Conservation (phyloP, 1,284 basidiomycete genomes). For the Leccinum pachyderme region DNA sequence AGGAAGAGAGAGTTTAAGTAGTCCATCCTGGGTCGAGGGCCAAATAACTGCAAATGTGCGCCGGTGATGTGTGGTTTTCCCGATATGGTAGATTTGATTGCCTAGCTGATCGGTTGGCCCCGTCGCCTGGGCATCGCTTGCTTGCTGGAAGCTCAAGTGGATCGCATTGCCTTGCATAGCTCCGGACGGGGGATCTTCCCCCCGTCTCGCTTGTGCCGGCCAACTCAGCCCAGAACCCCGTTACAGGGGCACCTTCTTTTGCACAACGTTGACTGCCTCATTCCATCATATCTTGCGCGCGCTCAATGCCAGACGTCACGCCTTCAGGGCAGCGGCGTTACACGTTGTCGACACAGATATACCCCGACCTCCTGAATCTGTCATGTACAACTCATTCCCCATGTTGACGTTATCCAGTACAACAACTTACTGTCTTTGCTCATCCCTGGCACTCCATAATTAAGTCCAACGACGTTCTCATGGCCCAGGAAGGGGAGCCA, state of each 20-base stretch:
- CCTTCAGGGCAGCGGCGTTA: neutral
- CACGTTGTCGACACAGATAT: slow-evolving; percentile 1
- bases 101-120: slow-evolving; percentile 10
- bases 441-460: neutral
- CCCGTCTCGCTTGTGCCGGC: neutral
- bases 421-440: neutral
- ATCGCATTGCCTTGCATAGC: slow-evolving; percentile 16
- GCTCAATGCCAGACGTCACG: neutral
- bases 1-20: slow-evolving; percentile 29
- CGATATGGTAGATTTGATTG: slow-evolving; percentile 12
- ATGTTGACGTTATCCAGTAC: neutral
- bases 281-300: slow-evolving; percentile 4
- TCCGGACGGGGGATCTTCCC: neutral
- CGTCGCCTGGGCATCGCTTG: slow-evolving; percentile 20
- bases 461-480: slow-evolving; percentile 1
- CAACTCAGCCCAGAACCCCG: slow-evolving; percentile 5
- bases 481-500: slow-evolving; percentile 9
- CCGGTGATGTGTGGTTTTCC: slow-evolving; percentile 5
- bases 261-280: slow-evolving; percentile 5
- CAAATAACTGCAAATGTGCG: slow-evolving; percentile 32
- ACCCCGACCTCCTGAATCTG: neutral
- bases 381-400: neutral
- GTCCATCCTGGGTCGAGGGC: slow-evolving; percentile 28
- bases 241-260: neutral
- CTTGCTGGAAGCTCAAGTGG: slow-evolving; percentile 12